These are phyloP conservation scores for Cladophialophora chaetospira DNA, from an alignment of 2,329 filamentous ascomycete species.

Conservation along the genomic window DNA sequence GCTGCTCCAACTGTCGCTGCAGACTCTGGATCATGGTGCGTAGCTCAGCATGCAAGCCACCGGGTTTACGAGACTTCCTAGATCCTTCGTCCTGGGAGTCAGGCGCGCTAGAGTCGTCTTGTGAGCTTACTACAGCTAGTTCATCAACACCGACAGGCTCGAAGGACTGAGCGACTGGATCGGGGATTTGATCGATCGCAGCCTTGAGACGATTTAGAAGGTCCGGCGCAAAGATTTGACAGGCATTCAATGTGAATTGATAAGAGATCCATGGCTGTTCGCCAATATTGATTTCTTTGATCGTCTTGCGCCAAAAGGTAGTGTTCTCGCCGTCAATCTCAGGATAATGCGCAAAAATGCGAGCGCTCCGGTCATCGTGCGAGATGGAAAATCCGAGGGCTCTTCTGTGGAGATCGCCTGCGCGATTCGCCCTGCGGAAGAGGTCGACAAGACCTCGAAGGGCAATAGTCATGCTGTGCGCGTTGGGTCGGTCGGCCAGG, in stretches of 20 bases:
- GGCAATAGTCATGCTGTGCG: slow-evolving; percentile 38
- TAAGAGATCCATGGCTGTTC: slow-evolving; percentile 41
- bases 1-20: slow-evolving; percentile 19
- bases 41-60: slow-evolving; percentile 15
- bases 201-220: slow-evolving; percentile 13
- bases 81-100: slow-evolving; percentile 18
- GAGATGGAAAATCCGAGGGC: slow-evolving; percentile 24
- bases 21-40: slow-evolving; percentile 15
- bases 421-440: slow-evolving; percentile 35
- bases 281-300: slow-evolving; percentile 39
- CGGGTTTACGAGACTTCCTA: background rate
- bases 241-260: slow-evolving; percentile 41
- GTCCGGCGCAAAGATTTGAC: slow-evolving; percentile 34
- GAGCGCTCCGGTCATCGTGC: slow-evolving; percentile 12
- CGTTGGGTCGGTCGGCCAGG: slow-evolving; percentile 36
- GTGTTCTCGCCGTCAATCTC: slow-evolving; percentile 14
- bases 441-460: slow-evolving; percentile 40
- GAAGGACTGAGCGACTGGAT: background rate
- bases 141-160: slow-evolving; percentile 14
- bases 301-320: slow-evolving; percentile 34
- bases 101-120: slow-evolving; percentile 16
- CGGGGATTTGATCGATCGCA: slow-evolving; percentile 15
- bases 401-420: slow-evolving; percentile 11
- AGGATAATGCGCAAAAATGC: slow-evolving; percentile 23
- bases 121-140: slow-evolving; percentile 15